Conservation (phyloP, 331 rosid genomes). For the Telfairia occidentalis region DNA sequence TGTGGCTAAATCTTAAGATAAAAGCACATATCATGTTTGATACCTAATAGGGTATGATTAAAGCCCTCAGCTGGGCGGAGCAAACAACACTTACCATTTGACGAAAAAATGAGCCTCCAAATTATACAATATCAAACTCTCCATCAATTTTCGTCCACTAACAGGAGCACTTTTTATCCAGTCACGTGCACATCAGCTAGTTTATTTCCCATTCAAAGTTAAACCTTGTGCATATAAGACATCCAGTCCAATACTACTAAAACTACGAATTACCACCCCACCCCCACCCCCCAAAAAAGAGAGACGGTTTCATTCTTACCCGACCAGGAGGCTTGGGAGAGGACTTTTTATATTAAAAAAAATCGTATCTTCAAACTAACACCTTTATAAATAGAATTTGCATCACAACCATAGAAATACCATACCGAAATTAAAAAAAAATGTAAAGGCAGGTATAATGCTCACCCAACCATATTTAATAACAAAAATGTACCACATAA, state of each 20-base stretch:
- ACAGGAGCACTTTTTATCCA: background rate
- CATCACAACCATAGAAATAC: too few relatives aligned
- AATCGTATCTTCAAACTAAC: too few relatives aligned
- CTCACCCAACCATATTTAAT: background rate
- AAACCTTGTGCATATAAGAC: background rate
- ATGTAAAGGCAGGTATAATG: background rate
- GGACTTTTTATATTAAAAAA: too few relatives aligned
- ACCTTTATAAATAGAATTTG: too few relatives aligned
- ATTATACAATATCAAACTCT: background rate
- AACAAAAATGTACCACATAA: background rate
- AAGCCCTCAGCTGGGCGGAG: background rate
- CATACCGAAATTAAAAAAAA: too few relatives aligned
- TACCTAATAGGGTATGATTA: background rate
- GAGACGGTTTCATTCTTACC: too few relatives aligned
- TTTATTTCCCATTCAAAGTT: background rate
- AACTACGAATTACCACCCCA: background rate
- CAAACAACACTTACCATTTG: background rate
- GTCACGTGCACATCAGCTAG: background rate
- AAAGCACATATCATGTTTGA: background rate
- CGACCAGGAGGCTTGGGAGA: too few relatives aligned
- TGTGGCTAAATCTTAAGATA: background rate
- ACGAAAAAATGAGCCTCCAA: background rate
- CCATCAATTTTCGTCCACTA: background rate
- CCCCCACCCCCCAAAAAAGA: too few relatives aligned
- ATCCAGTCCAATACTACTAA: background rate